Evolutionary conservation across 768 basidiomycete genomes (phyloP).

Genomic region (Suillus paluster): DNA sequence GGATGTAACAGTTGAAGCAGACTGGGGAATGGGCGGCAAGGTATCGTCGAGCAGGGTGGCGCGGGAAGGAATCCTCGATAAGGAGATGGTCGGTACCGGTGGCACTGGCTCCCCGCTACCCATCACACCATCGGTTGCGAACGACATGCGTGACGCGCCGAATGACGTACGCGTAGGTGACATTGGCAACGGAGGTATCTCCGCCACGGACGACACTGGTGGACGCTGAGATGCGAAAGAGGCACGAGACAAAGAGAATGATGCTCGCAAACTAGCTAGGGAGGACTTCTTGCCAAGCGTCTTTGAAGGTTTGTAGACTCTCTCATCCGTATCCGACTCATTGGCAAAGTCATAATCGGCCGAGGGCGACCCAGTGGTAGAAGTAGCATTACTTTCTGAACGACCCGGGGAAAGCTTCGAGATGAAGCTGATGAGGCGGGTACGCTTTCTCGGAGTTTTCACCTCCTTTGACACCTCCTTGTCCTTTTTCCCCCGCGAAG

Average conservation of each 20-base stretch:
- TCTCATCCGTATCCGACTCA: slow-evolving; percentile 27
- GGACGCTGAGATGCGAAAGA: slow-evolving; percentile 35
- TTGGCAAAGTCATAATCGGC: slow-evolving; percentile 27
- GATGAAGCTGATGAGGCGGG: slow-evolving; percentile 37
- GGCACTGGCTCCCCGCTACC: slow-evolving; percentile 8
- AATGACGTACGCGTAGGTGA: slow-evolving; percentile 27
- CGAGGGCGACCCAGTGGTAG: slow-evolving; percentile 4
- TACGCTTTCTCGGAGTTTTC: slow-evolving; percentile 35
- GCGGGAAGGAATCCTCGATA: slow-evolving; percentile 29
- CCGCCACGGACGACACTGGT: slow-evolving; percentile 17
- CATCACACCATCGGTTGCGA: background rate
- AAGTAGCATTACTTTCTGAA: slow-evolving; percentile 19
- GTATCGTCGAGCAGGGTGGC: slow-evolving; percentile 10
- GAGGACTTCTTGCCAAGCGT: slow-evolving; percentile 34
- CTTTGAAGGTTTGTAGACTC: slow-evolving; percentile 21
- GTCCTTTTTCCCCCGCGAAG: slow-evolving; percentile 23
- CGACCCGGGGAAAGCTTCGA: slow-evolving; percentile 36
- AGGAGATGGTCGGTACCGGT: slow-evolving; percentile 9
- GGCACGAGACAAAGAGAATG: slow-evolving; percentile 33
- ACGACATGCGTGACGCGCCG: slow-evolving; percentile 5
- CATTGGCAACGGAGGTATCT: slow-evolving; percentile 30
- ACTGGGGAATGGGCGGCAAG: slow-evolving; percentile 34
- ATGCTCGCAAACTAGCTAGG: slow-evolving; percentile 32
- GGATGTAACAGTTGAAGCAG: slow-evolving; percentile 30
- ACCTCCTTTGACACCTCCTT: slow-evolving; percentile 13